A percentile compares a stretch with the other conserved stretches of the same genome.
Evolutionary conservation across 129 eudicot species (phyloP).

Genomic region (Arctium minus): DNA sequence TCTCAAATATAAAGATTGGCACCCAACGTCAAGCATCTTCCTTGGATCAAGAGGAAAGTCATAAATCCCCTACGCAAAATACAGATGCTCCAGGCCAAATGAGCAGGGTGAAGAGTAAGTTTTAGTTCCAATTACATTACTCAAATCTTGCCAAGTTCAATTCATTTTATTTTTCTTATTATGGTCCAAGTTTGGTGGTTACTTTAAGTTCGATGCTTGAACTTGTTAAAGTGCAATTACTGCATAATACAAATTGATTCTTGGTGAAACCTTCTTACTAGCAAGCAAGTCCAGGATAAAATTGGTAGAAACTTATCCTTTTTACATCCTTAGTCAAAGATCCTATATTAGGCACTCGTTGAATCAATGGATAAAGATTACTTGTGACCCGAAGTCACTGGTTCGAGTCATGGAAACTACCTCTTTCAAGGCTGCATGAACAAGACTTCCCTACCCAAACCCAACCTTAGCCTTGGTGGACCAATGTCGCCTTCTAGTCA

Average conservation of each 20-base stretch:
- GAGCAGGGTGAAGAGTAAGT: slow-evolving; percentile 54
- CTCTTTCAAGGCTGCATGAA: too few species aligned
- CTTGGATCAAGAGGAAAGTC: slow-evolving; percentile 35
- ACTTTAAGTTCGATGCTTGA: neutral
- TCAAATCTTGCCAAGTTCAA: neutral
- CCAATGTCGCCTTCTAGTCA: too few species aligned
- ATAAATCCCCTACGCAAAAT: slow-evolving; percentile 36
- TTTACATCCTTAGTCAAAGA: neutral
- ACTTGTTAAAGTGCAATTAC: neutral
- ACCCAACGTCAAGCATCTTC: slow-evolving; percentile 31
- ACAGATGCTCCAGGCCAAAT: slow-evolving; percentile 42
- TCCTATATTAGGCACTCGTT: too few species aligned
- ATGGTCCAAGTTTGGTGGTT: neutral
- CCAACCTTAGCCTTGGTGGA: too few species aligned
- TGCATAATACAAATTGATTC: neutral
- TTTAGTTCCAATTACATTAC: neutral
- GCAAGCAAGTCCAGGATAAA: too few species aligned
- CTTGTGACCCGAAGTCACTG: neutral
- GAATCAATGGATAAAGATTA: neutral
- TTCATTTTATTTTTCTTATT: neutral
- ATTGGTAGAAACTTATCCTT: neutral
- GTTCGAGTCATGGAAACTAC: too few species aligned
- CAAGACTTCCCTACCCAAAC: too few species aligned
- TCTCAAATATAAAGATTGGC: slow-evolving; percentile 30
- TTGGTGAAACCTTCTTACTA: neutral